phyloP scores from a whole-genome alignment of 306 rosid genomes.

The Ormosia semicastrata region DNA sequence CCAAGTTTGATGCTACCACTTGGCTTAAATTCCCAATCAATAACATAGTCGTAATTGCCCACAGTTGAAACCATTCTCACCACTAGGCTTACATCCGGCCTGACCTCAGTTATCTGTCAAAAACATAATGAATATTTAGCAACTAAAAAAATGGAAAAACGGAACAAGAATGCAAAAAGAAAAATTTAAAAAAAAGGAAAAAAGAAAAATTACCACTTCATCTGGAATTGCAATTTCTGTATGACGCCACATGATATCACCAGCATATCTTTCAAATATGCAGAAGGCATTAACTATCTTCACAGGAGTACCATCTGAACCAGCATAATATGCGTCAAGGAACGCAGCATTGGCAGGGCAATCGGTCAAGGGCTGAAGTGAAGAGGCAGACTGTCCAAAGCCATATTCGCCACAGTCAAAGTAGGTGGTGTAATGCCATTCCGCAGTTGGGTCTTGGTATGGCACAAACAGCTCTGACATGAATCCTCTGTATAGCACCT shows the following conservation, averaged over 20 bases:
- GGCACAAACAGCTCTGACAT: constrained; percentile 61
- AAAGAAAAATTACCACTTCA: neutral
- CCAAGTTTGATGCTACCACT: constrained; percentile 55
- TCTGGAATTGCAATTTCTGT: constrained; percentile 36
- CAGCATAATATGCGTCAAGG: constrained; percentile 47
- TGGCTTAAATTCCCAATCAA: constrained; percentile 65
- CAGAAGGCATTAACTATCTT: constrained; percentile 52
- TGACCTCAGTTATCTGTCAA: constrained; percentile 47
- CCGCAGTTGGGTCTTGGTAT: constrained; percentile 70
- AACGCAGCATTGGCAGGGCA: constrained; percentile 64
- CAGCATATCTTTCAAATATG: constrained; percentile 55
- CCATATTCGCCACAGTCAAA: constrained; percentile 60
- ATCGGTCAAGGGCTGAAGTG: constrained; percentile 45
- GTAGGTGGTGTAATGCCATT: constrained; percentile 51
- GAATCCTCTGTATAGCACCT: constrained; percentile 57
- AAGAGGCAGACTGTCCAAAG: constrained; percentile 48
- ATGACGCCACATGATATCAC: constrained; percentile 72
- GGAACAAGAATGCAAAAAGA: neutral
- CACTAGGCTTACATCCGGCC: constrained; percentile 47
- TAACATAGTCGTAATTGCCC: constrained; percentile 57
- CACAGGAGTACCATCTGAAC: constrained; percentile 43
- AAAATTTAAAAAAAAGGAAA: no score
- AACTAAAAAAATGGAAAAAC: neutral
- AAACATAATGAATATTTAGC: neutral
- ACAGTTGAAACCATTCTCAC: constrained; percentile 50